Base-by-base conservation (phyloP, 2,329 filamentous ascomycete genomes). In the Trichoderma gracile region DNA sequence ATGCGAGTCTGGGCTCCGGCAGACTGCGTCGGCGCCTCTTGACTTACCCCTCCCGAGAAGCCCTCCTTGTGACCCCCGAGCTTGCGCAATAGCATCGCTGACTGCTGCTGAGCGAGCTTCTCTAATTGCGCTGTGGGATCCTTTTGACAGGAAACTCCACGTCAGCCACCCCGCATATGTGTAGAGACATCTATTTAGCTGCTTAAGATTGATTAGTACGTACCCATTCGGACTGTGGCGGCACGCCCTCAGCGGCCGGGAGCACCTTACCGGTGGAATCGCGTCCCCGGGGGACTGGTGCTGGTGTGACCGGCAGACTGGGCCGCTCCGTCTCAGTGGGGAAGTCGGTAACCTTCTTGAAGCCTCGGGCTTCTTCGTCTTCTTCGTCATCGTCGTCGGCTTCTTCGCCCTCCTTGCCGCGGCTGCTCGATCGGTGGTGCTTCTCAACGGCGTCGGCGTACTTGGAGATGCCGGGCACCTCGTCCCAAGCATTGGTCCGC, bases 141-240 rank as follows among this genome's bases (percentile, higher is more conserved):
- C 89, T 92, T 27, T 30, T 82, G 69, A 79, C 71, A 71, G 73
- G 70, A 67, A 73, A 75, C 67, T 81, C 74, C 72, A 80, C 70
- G 81, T 86, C 84, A 86, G 83, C 78, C 73, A 84, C 42, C 53
- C 81, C 78, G 76, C 83, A 86, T 50, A 80, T 78, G 77, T 82
- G 85, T 38, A 38, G 33, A 38, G 33, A 38, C 33, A 75, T 84
- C 82, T 72, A 78, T 75, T 67, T 70, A 74, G 79, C 81, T 85
- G 69, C 73, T 71, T 67, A 74, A 75, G 60, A 55, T 67, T 82
- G 82, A 73, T 85, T 83, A 78, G 83, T 83, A 92, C 92, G 89
- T 92, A 97, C 93, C 94, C 94, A 97, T 77, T 97, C 92, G 74
- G 86, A 84, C 83, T 97, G 93, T 76, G 86, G 83, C 67, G 93